Base-by-base conservation (phyloP, 352 stramenopile species). In the Blastocystis sp. region DNA sequence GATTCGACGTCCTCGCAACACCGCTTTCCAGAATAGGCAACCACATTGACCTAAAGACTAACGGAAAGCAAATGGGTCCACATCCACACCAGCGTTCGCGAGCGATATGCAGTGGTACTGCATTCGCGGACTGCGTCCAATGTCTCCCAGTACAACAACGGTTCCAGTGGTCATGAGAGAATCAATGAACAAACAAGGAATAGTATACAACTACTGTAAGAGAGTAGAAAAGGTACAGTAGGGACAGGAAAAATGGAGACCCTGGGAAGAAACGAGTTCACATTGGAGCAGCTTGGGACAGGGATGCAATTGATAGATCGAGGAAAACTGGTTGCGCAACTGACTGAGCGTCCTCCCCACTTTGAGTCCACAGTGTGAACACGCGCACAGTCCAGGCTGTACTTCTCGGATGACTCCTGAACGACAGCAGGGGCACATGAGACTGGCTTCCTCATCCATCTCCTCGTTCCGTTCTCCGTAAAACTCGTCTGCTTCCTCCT, bases 81-180 rank as follows among this genome's bases (percentile, higher is more conserved):
- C 81, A 75, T 84, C 71, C 4, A 73, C 67, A 46, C 34, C 89
- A 49, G 90, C 73, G 16, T 93, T 88, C 24, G 96, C 91, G 11
- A 99, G 89, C 21, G 94, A 98, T 42, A 97, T 85, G 46, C 94
- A 92, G 88, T 99, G 96, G 89, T 98, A 99, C 89, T 99, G 96
- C 96, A 99, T 99, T 24, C 96, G 92, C 61, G 96, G 96, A 84
- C 93, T 98, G 87, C 96, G 91, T 4, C 96, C 96, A 0, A 99
- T 89, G 87, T 97, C 94, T 24, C 94, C 94, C 24, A 97, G 89
- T 44, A 97, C 94, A 88, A 97, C 89, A 54, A 97, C 92, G 9
- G 94, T 85, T 40, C 57, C 75, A 34, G 57, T 85, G 0, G 49
- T 61, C 69, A 81, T 81, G 9, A 51, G 40, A 64, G 38, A 86